Evolutionary conservation across 345 rosid species (phyloP).

Genomic region (Angophora floribunda): DNA sequence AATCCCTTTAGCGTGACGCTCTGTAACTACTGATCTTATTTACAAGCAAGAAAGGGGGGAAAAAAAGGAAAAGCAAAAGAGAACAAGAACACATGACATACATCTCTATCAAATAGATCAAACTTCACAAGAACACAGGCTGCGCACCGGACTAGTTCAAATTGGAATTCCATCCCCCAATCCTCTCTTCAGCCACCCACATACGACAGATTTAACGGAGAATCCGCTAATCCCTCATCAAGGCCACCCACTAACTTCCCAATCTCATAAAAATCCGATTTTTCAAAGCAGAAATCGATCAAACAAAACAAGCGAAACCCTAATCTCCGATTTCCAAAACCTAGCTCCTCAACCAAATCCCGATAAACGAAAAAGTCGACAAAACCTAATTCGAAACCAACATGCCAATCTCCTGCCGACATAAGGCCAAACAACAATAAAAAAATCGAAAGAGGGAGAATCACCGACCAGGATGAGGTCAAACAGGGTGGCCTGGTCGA

Average conservation of each 20-base stretch:
- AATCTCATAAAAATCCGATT: background rate
- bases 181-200: background rate
- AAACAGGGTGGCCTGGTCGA: constrained; percentile 37
- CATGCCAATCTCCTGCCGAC: background rate
- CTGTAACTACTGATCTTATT: background rate
- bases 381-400: background rate
- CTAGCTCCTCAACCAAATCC: background rate
- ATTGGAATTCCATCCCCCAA: background rate
- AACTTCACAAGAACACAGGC: background rate
- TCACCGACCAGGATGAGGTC: constrained; percentile 34
- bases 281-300: background rate
- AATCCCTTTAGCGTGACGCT: background rate
- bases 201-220: background rate
- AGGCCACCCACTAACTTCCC: background rate
- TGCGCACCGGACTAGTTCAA: background rate
- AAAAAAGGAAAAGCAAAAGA: background rate
- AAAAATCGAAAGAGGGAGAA: background rate
- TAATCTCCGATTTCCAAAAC: background rate
- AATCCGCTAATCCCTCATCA: background rate
- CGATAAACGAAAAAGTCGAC: background rate
- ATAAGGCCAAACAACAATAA: background rate
- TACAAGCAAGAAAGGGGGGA: background rate
- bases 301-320: background rate
- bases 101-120: background rate
- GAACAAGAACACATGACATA: background rate